These are phyloP conservation scores for Ophiostoma triangulosporum DNA, from an alignment of 2,329 filamentous ascomycete species.

Conservation along the genomic window DNA sequence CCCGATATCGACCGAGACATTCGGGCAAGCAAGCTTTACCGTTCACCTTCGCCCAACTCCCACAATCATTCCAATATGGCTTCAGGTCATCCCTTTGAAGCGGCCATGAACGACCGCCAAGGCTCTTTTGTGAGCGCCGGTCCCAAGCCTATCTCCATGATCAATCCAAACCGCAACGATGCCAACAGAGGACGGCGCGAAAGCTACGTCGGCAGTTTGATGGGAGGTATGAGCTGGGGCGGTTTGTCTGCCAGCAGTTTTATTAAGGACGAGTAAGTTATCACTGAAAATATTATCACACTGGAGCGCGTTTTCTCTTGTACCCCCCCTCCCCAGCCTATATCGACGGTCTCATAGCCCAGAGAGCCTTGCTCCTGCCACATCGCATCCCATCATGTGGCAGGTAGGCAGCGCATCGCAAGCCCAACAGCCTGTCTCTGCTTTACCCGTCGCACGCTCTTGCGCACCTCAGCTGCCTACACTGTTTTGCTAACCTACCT, in stretches of 20 bases:
- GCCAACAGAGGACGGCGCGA: constrained; percentile 46
- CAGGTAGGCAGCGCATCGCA: background rate
- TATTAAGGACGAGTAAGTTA: constrained; percentile 92
- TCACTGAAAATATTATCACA: no score
- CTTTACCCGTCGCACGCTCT: no score
- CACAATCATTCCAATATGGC: constrained; percentile 34
- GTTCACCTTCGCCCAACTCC: background rate
- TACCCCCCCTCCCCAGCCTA: background rate
- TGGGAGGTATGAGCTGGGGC: constrained; percentile 91
- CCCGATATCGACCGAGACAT: constrained; percentile 20
- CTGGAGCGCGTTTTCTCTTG: no score
- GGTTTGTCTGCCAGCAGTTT: constrained; percentile 93
- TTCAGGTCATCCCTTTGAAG: constrained; percentile 44
- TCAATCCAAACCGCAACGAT: constrained; percentile 49
- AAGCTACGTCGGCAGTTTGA: constrained; percentile 49
- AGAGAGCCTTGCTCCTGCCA: no score
- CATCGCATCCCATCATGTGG: no score
- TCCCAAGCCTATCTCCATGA: constrained; percentile 54
- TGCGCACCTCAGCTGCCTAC: no score
- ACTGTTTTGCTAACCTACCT: background rate
- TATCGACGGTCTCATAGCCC: no score
- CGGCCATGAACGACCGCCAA: constrained; percentile 43
- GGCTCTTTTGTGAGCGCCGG: constrained; percentile 54
- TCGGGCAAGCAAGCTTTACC: background rate
- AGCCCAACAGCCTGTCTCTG: no score